Evolutionary conservation across 1,284 basidiomycete genomes (phyloP).

Genomic region (Hypsizygus ulmarius): DNA sequence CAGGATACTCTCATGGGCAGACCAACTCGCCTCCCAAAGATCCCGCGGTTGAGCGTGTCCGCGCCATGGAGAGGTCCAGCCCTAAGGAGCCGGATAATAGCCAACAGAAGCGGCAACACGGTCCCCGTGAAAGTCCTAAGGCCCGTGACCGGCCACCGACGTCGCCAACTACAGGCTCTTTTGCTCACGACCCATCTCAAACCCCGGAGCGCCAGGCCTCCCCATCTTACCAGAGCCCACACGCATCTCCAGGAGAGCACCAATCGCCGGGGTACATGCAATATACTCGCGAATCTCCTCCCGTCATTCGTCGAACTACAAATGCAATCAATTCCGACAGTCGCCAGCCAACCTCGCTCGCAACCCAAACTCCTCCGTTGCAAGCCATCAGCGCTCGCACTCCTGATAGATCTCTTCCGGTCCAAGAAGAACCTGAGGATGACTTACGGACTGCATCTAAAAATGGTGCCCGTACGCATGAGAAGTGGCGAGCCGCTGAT

Average conservation of each 20-base stretch:
- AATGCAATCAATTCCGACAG: constrained; percentile 33
- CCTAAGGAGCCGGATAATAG: constrained; percentile 47
- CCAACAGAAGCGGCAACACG: constrained; percentile 36
- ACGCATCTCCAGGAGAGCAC: constrained; percentile 52
- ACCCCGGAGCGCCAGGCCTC: constrained; percentile 55
- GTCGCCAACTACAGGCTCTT: constrained; percentile 40
- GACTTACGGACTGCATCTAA: constrained; percentile 42
- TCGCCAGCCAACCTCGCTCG: constrained; percentile 42
- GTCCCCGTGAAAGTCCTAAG: constrained; percentile 50
- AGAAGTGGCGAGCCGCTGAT: constrained; percentile 26
- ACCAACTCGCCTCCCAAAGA: constrained; percentile 48
- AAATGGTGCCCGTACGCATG: constrained; percentile 21
- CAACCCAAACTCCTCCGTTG: constrained; percentile 55
- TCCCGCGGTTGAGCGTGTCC: constrained; percentile 53
- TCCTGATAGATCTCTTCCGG: constrained; percentile 71
- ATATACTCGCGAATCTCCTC: constrained; percentile 49
- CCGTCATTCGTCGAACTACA: constrained; percentile 35
- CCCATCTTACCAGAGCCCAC: constrained; percentile 50
- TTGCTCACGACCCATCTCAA: constrained; percentile 39
- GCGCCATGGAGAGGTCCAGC: constrained; percentile 49
- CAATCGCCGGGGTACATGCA: constrained; percentile 44
- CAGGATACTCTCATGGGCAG: constrained; percentile 28
- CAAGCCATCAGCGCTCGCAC: constrained; percentile 52
- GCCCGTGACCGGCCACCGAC: constrained; percentile 47
- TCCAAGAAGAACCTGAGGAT: constrained; percentile 76